Conservation (phyloP, 306 rosid genomes). For the Cucurbita pepo region DNA sequence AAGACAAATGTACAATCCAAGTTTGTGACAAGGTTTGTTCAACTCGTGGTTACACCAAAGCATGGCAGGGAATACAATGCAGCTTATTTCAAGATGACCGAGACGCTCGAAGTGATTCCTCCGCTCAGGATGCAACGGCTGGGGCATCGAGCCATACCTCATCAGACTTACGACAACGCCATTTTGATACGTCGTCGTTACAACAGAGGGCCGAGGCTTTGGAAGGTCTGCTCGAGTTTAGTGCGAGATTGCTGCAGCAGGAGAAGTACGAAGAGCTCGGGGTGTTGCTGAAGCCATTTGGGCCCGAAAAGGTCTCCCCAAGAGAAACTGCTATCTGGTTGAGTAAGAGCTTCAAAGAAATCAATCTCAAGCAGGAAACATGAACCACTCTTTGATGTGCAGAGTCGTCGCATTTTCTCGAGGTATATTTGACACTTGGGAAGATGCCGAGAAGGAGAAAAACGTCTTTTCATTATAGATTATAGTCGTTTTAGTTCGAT, state of each 20-base stretch:
- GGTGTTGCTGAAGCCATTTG: constrained; percentile 89
- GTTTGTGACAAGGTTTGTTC: constrained; percentile 30
- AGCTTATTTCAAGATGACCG: constrained; percentile 34
- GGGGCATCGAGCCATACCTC: constrained; percentile 87
- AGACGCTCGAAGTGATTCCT: constrained; percentile 41
- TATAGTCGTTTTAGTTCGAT: constrained; percentile 4
- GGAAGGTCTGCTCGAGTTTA: constrained; percentile 93
- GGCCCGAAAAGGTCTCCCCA: constrained; percentile 89
- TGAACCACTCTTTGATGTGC: constrained; percentile 16
- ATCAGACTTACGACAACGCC: constrained; percentile 42
- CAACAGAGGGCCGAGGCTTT: constrained; percentile 96
- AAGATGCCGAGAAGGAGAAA: constrained; percentile 7
- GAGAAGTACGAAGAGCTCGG: constrained; percentile 91
- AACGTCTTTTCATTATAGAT: constrained; percentile 2
- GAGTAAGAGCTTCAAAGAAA: constrained; percentile 86
- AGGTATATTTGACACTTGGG: constrained; percentile 25
- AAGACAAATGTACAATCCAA: constrained; percentile 84
- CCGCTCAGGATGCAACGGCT: constrained; percentile 86
- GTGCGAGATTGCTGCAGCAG: constrained; percentile 83
- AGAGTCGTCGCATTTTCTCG: constrained; percentile 9
- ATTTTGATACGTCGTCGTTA: constrained; percentile 64
- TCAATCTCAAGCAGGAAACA: constrained; percentile 36
- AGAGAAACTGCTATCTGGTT: constrained; percentile 99
- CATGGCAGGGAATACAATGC: constrained; percentile 59
- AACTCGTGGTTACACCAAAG: constrained; percentile 26